These are phyloP conservation scores for Lantana camara DNA, from an alignment of 257 asterid genomes.

Conservation along the genomic window DNA sequence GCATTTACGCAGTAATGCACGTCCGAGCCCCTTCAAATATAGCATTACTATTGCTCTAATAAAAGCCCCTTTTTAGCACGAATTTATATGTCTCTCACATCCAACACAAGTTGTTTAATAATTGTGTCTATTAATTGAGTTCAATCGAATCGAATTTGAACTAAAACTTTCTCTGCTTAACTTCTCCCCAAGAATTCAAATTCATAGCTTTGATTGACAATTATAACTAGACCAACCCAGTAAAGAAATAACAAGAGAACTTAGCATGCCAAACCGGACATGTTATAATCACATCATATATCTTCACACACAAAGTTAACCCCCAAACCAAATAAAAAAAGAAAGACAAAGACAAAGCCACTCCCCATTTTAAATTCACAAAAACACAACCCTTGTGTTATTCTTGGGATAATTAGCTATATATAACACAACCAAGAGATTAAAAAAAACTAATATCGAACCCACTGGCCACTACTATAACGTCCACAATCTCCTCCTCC, in stretches of 20 bases:
- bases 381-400: background rate
- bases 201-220: background rate
- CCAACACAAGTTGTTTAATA: too few species aligned
- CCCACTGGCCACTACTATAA: constrained; percentile 61
- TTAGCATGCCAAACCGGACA: background rate
- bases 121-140: too few species aligned
- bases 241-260: background rate
- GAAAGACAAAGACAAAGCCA: too few species aligned
- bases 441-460: constrained; percentile 37
- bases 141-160: too few species aligned
- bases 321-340: background rate
- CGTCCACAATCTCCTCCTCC: constrained; percentile 43
- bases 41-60: too few species aligned
- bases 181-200: too few species aligned
- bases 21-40: too few species aligned
- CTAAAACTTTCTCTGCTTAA: too few species aligned
- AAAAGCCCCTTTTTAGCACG: too few species aligned
- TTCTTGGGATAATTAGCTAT: background rate
- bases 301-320: background rate
- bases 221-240: background rate
- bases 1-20: too few species aligned
- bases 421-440: background rate
- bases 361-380: background rate
- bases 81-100: too few species aligned
- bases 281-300: background rate